phyloP scores from a whole-genome alignment of 2,329 filamentous ascomycete species.

The Phaeomoniella chlamydospora region DNA sequence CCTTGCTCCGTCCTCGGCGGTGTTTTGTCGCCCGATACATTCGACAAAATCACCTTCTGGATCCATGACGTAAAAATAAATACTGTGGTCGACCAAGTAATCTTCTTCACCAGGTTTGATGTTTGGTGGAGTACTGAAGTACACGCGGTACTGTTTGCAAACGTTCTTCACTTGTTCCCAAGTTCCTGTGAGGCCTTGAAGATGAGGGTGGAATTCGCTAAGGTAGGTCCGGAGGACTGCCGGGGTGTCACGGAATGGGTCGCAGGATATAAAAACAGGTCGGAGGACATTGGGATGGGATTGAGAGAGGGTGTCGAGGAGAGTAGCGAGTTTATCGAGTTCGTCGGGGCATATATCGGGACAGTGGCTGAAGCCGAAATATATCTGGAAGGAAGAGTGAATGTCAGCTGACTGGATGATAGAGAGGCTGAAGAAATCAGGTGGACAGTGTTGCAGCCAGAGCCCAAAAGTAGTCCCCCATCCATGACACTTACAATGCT shows the following conservation, averaged over 20 bases:
- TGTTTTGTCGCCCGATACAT: slow-evolving; percentile 88
- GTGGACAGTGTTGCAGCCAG: too few relatives aligned
- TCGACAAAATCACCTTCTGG: slow-evolving; percentile 97
- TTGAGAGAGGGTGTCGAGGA: slow-evolving; percentile 57
- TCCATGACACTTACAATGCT: slow-evolving; percentile 30
- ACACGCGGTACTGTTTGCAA: slow-evolving; percentile 92
- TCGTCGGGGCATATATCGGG: slow-evolving; percentile 98
- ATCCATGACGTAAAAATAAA: slow-evolving; percentile 99
- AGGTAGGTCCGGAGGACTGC: slow-evolving; percentile 74
- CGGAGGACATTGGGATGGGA: slow-evolving; percentile 36
- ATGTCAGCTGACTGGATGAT: too few relatives aligned
- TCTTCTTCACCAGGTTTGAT: slow-evolving; percentile 79
- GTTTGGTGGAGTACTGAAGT: slow-evolving; percentile 82
- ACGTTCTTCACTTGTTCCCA: slow-evolving; percentile 89
- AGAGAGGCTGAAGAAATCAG: too few relatives aligned
- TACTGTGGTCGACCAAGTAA: slow-evolving; percentile 96
- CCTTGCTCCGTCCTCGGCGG: slow-evolving; percentile 68
- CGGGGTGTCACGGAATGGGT: slow-evolving; percentile 81
- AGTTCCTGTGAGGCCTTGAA: slow-evolving; percentile 80
- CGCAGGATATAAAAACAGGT: slow-evolving; percentile 89
- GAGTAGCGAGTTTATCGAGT: slow-evolving; percentile 96
- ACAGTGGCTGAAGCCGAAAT: slow-evolving; percentile 97
- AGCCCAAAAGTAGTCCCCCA: too few relatives aligned
- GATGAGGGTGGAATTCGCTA: slow-evolving; percentile 72
- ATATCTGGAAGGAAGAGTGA: slow-evolving; percentile 47